Base-by-base conservation (phyloP, 345 rosid species). In the Boechera divaricarpa region DNA sequence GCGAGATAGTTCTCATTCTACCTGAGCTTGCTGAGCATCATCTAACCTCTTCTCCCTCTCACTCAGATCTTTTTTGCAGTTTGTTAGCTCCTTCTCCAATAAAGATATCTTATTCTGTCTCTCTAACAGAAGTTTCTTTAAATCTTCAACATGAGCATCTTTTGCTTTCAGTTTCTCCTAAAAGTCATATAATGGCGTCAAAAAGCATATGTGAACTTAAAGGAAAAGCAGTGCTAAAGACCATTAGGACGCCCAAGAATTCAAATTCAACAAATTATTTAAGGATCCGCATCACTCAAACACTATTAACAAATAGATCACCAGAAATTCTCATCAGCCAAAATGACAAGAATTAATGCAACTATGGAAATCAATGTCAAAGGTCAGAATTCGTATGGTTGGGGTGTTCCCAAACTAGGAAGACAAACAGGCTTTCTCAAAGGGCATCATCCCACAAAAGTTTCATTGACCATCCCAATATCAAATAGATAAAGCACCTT, bases 81-180 rank as follows among this genome's bases (percentile, higher is more conserved):
- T 88, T 68, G 87, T 77, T 80, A 95, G 84, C 70, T 91, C 91
- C 79, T 81, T 87, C 87, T 92, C 96, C 85, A 91, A 70, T 74
- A 77, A 82, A 0, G 81, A 79, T 73, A 95, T 70, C 58, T 81
- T 85, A 53, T 84, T 90, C 76, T 86, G 89, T 82, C 83, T 88
- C 74, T 80, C 83, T 16, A 84, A 74, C 69, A 88, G 65, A 73
- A 80, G 81, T 39, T 67, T 80, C 76, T 79, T 82, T 16, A 74
- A 53, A 52, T 86, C 97, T 67, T 88, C 91, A 15, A 86, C 82
- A 81, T 89, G 87, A 71, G 82, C 72, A 66, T 89, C 94, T 82
- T 83, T 91, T 68, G 69, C 85, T 80, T 82, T 88, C 84, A 91
- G 57, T 70, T 85, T 91, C 62, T 80, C 92, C 99, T 95, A 83